These are phyloP conservation scores for Apiospora rasikravindrae DNA, from an alignment of 2,329 filamentous ascomycete species.

Conservation along the genomic window DNA sequence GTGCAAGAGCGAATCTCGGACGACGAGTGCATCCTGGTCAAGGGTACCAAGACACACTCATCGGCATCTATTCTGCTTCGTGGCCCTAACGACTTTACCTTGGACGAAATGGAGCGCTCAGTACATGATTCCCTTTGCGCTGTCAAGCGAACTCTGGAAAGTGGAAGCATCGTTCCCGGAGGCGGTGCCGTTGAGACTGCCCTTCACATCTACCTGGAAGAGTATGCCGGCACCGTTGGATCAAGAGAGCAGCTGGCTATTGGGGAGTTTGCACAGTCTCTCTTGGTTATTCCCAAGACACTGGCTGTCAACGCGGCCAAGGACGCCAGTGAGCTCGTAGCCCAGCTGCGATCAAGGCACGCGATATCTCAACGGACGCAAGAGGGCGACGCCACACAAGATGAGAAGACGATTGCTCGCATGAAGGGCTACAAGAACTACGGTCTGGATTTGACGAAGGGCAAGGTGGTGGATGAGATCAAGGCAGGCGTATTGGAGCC, in stretches of 20 bases:
- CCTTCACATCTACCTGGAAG: slow-evolving; percentile 97
- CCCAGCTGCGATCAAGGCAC: slow-evolving; percentile 92
- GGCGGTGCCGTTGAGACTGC: slow-evolving; percentile 98
- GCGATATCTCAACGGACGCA: slow-evolving; percentile 91
- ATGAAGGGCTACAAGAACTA: slow-evolving; percentile 99
- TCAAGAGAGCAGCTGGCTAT: slow-evolving; percentile 98
- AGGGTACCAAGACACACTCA: slow-evolving; percentile 92
- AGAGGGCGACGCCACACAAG: slow-evolving; percentile 81
- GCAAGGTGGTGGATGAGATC: slow-evolving; percentile 89
- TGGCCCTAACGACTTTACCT: slow-evolving; percentile 92
- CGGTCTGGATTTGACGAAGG: slow-evolving; percentile 86
- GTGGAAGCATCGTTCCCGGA: slow-evolving; percentile 93
- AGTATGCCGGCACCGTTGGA: slow-evolving; percentile 96
- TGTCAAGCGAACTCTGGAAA: slow-evolving; percentile 96
- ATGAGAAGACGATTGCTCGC: slow-evolving; percentile 87
- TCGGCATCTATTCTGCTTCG: slow-evolving; percentile 96
- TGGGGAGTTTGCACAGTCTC: slow-evolving; percentile 93
- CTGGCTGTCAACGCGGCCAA: slow-evolving; percentile 97
- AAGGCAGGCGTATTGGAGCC: slow-evolving; percentile 96
- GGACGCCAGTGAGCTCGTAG: slow-evolving; percentile 92
- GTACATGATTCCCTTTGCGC: slow-evolving; percentile 96
- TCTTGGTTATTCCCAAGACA: slow-evolving; percentile 94
- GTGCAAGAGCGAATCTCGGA: slow-evolving; percentile 98
- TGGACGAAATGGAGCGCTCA: slow-evolving; percentile 99
- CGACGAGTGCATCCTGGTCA: slow-evolving; percentile 96